phyloP scores from a whole-genome alignment of 1,284 basidiomycete species.

The Trametes versicolor region DNA sequence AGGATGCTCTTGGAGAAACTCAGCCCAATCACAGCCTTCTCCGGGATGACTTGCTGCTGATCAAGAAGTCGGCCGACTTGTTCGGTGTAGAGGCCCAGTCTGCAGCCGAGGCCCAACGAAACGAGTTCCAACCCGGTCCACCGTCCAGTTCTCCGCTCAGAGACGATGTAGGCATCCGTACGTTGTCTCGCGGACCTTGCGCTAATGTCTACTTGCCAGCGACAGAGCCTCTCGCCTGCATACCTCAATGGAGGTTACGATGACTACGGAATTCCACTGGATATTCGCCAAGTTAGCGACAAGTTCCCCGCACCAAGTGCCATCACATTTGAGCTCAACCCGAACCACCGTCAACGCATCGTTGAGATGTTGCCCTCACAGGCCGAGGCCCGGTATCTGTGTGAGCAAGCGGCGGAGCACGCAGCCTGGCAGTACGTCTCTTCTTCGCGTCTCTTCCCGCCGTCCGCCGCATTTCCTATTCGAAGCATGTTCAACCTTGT shows the following conservation, averaged over 20 bases:
- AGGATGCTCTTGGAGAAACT: constrained; percentile 66
- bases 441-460: constrained; percentile 18
- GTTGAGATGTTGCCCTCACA: constrained; percentile 65
- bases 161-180: constrained; percentile 20
- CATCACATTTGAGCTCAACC: constrained; percentile 54
- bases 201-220: constrained; percentile 9
- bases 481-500: constrained; percentile 14
- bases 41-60: constrained; percentile 57
- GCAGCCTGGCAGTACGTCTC: constrained; percentile 75
- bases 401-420: constrained; percentile 67
- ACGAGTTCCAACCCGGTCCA: constrained; percentile 27
- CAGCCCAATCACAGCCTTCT: constrained; percentile 72
- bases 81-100: constrained; percentile 42
- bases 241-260: constrained; percentile 45
- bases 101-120: constrained; percentile 38
- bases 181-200: background rate
- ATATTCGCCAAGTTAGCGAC: constrained; percentile 66
- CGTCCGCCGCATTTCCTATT: constrained; percentile 25
- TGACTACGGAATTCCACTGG: constrained; percentile 54
- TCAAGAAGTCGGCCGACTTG: constrained; percentile 44
- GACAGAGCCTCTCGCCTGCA: constrained; percentile 28
- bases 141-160: constrained; percentile 42
- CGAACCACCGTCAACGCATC: constrained; percentile 62
- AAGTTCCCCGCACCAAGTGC: constrained; percentile 73
- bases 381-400: constrained; percentile 63